Percentiles rank a stretch among this genome's conserved stretches.
These are phyloP conservation scores for Raddia distichophylla DNA, from an alignment of 176 grass and related monocot species.

Conservation along the genomic window DNA sequence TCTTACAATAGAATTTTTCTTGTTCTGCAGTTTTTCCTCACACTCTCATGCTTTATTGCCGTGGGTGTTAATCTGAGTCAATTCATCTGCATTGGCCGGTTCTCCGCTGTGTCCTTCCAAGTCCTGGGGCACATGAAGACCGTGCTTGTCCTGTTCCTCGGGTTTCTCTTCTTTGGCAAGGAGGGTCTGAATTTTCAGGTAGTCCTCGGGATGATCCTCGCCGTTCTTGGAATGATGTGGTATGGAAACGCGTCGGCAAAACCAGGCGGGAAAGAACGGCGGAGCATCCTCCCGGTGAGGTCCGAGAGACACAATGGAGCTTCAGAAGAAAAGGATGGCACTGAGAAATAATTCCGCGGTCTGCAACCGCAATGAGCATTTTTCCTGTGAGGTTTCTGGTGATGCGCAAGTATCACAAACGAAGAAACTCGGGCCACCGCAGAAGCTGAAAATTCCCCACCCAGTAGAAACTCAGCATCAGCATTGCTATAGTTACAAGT, in stretches of 20 bases:
- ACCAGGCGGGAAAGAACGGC: conserved; percentile 77
- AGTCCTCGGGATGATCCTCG: conserved; percentile 78
- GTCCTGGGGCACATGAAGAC: conserved; percentile 98
- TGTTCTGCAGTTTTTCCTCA: conserved; percentile 63
- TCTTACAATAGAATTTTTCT: conserved; percentile 6
- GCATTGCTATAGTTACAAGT: conserved; percentile 33
- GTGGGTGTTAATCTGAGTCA: conserved; percentile 90
- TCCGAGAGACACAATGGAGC: conserved; percentile 46
- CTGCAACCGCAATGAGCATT: background rate
- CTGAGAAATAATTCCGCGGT: conserved; percentile 38
- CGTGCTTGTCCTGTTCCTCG: conserved; percentile 79
- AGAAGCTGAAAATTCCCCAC: conserved; percentile 3
- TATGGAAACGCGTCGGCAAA: conserved; percentile 84
- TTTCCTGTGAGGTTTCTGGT: conserved; percentile 27
- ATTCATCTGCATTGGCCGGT: conserved; percentile 94
- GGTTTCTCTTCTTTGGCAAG: conserved; percentile 90
- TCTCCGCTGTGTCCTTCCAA: conserved; percentile 91
- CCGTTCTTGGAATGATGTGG: conserved; percentile 89
- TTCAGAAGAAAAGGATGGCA: conserved; percentile 41
- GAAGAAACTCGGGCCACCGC: conserved; percentile 14
- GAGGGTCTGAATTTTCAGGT: conserved; percentile 83
- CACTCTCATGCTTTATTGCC: conserved; percentile 76
- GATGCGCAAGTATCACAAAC: conserved; percentile 17
- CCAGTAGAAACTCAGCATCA: conserved; percentile 7
- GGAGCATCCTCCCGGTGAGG: conserved; percentile 46